phyloP scores from a whole-genome alignment of 495 filamentous ascomycete species.

The Aspergillus bertholletiae region DNA sequence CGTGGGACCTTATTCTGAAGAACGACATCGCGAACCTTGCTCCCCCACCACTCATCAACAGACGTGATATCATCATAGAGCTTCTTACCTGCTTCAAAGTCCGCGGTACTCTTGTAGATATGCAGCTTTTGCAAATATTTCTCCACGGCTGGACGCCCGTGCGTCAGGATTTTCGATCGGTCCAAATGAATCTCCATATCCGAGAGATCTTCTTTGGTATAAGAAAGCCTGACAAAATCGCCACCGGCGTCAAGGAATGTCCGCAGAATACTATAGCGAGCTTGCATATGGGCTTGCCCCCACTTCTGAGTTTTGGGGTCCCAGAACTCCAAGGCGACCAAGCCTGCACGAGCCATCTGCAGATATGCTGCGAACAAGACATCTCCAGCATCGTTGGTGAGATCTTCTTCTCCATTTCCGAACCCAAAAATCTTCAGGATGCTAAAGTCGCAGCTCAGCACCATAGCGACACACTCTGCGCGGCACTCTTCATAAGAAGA shows the following conservation, averaged over 20 bases:
- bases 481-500: slow-evolving; percentile 84
- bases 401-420: slow-evolving; percentile 66
- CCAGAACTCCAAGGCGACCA: slow-evolving; percentile 83
- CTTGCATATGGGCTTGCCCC: slow-evolving; percentile 95
- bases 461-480: slow-evolving; percentile 91
- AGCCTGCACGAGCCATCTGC: slow-evolving; percentile 85
- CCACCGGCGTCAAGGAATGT: slow-evolving; percentile 83
- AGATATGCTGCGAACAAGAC: slow-evolving; percentile 84
- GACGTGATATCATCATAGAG: slow-evolving; percentile 80
- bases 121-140: slow-evolving; percentile 89
- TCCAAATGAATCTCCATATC: slow-evolving; percentile 81
- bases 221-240: slow-evolving; percentile 76
- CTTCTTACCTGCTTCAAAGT: slow-evolving; percentile 67
- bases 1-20: slow-evolving; percentile 83
- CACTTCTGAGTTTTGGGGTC: slow-evolving; percentile 83
- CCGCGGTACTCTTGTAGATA: slow-evolving; percentile 87
- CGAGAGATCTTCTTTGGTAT: slow-evolving; percentile 69
- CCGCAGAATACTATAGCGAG: slow-evolving; percentile 84
- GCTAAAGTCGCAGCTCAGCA: slow-evolving; percentile 80
- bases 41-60: slow-evolving; percentile 77
- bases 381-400: slow-evolving; percentile 74
- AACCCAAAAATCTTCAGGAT: slow-evolving; percentile 91
- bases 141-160: slow-evolving; percentile 72
- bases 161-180: slow-evolving; percentile 72
- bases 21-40: slow-evolving; percentile 72